phyloP scores from a whole-genome alignment of 2,329 filamentous ascomycete species.

The Thielaviopsis musarum region DNA sequence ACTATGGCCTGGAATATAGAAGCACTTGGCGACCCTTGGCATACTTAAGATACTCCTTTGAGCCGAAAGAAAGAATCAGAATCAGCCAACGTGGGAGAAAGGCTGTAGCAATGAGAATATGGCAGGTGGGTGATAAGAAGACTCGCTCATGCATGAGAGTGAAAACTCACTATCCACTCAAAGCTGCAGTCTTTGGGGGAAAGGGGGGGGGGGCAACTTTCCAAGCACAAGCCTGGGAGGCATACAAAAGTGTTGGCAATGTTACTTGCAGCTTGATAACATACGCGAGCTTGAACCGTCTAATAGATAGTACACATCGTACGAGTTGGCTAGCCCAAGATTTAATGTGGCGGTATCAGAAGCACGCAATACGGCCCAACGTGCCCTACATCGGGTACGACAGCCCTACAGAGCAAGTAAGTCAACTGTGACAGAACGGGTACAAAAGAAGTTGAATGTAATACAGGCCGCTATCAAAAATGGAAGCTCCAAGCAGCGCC shows the following conservation, averaged over 20 bases:
- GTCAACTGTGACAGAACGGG: neutral
- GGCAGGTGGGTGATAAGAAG: neutral
- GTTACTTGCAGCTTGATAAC: no score
- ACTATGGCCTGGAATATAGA: no score
- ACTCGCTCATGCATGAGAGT: neutral
- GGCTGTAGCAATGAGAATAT: neutral
- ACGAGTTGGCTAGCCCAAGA: neutral
- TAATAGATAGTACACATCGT: neutral
- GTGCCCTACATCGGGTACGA: neutral
- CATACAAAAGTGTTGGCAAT: no score
- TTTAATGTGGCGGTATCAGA: neutral
- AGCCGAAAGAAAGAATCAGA: no score
- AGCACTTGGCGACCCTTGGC: no score
- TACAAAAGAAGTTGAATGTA: neutral
- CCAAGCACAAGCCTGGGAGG: no score
- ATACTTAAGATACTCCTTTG: no score
- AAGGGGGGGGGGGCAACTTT: no score
- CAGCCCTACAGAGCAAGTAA: neutral
- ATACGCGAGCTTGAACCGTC: no score
- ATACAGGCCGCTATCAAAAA: no score
- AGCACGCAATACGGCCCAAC: neutral
- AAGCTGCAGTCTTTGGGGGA: neutral
- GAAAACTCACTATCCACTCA: neutral
- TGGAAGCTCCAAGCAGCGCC: no score
- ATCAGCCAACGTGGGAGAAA: neutral